Base-by-base conservation (phyloP, 129 eudicot species). In the Centaurea solstitialis region DNA sequence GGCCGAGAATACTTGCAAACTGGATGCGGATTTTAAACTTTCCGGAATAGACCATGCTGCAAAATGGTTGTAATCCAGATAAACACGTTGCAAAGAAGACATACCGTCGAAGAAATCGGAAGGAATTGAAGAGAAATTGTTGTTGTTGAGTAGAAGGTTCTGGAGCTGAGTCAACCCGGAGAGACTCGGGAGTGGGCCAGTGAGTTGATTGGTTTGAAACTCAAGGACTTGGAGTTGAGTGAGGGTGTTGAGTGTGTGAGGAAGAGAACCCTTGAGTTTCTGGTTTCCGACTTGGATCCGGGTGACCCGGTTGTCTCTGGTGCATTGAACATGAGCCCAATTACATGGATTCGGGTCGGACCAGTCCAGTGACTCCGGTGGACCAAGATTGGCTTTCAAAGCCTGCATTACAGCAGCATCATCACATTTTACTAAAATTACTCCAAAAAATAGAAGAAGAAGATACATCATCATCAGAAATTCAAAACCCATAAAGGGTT, bases 91-190 rank as follows among this genome's bases (percentile, higher is more conserved):
- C 37, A 94, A 82, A 24, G 94, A 88, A 20, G 90, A 78, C 96
- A 92, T 84, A 76, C 97, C 97, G 18, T 78, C 53, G 74, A 94
- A 92, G 85, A 94, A 94, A 82, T 90, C 94, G 2, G 87, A 11
- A 1, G 98, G 97, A 7, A 92, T 79, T 0, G 90, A 84, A 33
- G 76, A 35, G 79, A 94, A 90, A 21, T 76, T 77, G 73, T 94
- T 94, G 86, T 86, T 17, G 74, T 35, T 80, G 13, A 92, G 84
- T 23, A 90, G 45, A 4, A 94, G 37, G 24, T 74, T 61, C 70
- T 89, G 90, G 22, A 94, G 89, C 72, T 88, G 88, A 77, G 77
- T 81, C 41, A 94, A 77, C 75, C 98, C 98, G 45, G 90, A 37
- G 20, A 94, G 79, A 86, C 88, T 90, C 72, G 97, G 97, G n/a